Evolutionary conservation across 805 yeast species (phyloP), one percentile per base, ranked within the genome.

Genomic region (Kluyveromyces nonfermentans): DNA sequence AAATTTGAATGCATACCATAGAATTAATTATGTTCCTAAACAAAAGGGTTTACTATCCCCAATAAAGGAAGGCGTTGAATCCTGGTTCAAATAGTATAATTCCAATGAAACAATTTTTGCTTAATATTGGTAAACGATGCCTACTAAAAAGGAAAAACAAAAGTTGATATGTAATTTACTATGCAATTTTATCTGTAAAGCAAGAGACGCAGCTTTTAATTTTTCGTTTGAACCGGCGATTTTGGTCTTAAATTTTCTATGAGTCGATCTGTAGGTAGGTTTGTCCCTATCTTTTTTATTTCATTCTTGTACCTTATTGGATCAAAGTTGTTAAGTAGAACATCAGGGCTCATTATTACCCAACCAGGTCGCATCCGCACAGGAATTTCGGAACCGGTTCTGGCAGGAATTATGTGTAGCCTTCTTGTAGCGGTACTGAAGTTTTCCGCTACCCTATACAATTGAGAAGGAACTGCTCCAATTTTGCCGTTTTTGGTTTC

Each of bases 291-390:
- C 39, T 47, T 49, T 16, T 55, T 53, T 10, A 77, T 67, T 33
- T 75, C 77, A 16, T 55, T 54, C 41, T 68, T 67, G 57, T 74
- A 82, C 7, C 59, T 57, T 3, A 49, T 49, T 2, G 80, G 71
- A 5, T 68, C 68, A 48, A 89, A 85, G 57, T 85, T 86, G 58
- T 85, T 77, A 25, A 86, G 56, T 51, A 86, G 62, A 3, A 83
- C 77, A 63, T 88, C 96, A 1, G 96, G 96, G 53, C 88, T 74
- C 73, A 85, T 69, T 8, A 88, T 75, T 4, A 86, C 93, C 97
- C 97, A 89, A 5, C 97, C 97, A 8, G 78, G 80, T 56, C 96
- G 76, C 47, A 77, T 60, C 49, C 72, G 73, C 16, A 83, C 75
- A 28, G 84, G 82, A 31, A 73, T 74, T 33, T 81, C 74, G 49